Percentiles rank a stretch among this genome's conserved stretches.
phyloP scores from a whole-genome alignment of 306 rosid genomes.

The Glycine soja region DNA sequence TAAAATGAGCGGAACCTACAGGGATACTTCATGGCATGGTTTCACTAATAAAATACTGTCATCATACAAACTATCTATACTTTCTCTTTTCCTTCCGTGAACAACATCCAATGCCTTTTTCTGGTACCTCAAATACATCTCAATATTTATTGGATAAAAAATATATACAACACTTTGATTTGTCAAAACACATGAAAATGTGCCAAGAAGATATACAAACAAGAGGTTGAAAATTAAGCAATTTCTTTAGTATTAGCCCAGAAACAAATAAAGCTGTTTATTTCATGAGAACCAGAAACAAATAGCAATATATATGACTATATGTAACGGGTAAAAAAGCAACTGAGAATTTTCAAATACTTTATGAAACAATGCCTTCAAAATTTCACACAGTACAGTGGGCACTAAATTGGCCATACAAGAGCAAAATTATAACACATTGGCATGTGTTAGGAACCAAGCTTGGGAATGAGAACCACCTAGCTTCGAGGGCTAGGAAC shows the following conservation, averaged over 20 bases:
- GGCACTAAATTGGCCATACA: conserved; percentile 13
- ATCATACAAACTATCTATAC: background rate
- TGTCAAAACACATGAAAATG: background rate
- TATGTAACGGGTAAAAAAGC: background rate
- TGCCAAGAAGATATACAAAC: background rate
- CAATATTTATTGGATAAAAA: background rate
- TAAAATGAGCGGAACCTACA: background rate
- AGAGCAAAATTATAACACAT: no score
- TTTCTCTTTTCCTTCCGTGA: background rate
- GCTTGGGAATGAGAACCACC: no score
- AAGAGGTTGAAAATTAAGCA: background rate
- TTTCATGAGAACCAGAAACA: conserved; percentile 5
- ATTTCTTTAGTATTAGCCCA: background rate
- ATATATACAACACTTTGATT: background rate
- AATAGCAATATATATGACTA: background rate
- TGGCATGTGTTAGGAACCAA: no score
- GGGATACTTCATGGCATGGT: no score
- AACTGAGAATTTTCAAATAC: conserved; percentile 8
- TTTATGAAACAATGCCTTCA: conserved; percentile 16
- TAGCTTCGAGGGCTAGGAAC: no score
- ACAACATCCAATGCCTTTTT: background rate
- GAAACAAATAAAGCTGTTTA: background rate
- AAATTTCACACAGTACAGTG: conserved; percentile 20
- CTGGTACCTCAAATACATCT: background rate
- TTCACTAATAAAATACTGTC: background rate